Conservation (phyloP, 1,284 basidiomycete species). For the Leccinum angustisporum region DNA sequence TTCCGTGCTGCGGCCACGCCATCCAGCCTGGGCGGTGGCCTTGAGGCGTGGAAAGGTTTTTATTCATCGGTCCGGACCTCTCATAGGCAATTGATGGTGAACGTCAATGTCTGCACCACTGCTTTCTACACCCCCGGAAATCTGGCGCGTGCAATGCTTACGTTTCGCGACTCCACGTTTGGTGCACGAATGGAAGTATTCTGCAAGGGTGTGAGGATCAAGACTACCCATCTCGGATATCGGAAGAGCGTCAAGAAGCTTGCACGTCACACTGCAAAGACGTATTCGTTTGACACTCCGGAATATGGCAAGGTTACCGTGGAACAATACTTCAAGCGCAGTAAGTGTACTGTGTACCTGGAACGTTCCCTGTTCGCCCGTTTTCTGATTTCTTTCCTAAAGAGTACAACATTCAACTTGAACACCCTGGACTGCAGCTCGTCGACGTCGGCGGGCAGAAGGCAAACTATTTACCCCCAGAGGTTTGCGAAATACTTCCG, state of each 20-base stretch:
- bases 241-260: conserved; percentile 65
- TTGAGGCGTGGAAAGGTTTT: conserved; percentile 77
- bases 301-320: conserved; percentile 59
- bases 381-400: conserved; percentile 5
- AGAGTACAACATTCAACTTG: conserved; percentile 65
- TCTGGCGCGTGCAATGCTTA: conserved; percentile 57
- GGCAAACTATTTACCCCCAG: conserved; percentile 59
- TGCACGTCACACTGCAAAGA: conserved; percentile 45
- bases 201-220: conserved; percentile 60
- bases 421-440: conserved; percentile 56
- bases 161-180: conserved; percentile 54
- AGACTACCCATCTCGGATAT: conserved; percentile 63
- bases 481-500: conserved; percentile 72
- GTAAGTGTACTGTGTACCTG: conserved; percentile 45
- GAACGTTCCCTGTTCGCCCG: background rate
- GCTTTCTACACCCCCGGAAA: conserved; percentile 72
- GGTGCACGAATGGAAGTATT: conserved; percentile 57
- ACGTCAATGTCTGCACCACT: conserved; percentile 80
- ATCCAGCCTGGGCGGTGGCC: conserved; percentile 53
- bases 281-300: conserved; percentile 57
- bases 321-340: conserved; percentile 63
- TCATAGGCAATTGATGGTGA: conserved; percentile 75
- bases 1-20: conserved; percentile 53
- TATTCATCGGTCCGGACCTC: conserved; percentile 76
- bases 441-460: conserved; percentile 70